Base-by-base conservation (phyloP, 306 rosid genomes). In the Spatholobus suberectus region DNA sequence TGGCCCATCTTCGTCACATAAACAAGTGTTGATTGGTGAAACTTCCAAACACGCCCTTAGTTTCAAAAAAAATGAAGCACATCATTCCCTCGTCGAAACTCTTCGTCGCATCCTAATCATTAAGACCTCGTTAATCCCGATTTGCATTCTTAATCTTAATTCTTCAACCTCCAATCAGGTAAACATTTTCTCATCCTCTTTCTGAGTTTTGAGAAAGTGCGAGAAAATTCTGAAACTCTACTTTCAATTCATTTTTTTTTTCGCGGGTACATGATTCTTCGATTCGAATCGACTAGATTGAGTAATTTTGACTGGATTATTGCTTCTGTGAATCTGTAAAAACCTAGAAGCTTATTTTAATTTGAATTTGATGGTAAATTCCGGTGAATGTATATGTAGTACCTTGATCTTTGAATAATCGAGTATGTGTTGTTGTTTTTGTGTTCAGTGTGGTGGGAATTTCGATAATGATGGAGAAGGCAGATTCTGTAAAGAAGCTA, bases 401-500 rank as follows among this genome's bases (percentile, higher is more conserved):
- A 29, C 40, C 26, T 46, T 75, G 3, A 14, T n/a, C 21, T 11
- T 2, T 70, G 23, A 55, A 52, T 27, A 5, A 38, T 32, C 66
- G 77, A 29, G 67, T 58, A 0, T 40, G 6, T 81, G 34, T 24
- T 40, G 7, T 8, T 20, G 10, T 37, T 35, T 32, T 65, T 4
- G 35, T 72, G 81, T 21, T 27, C 61, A 82, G 89, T 75, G 82
- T 37, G 29, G n/a, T 76, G 71, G 52, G 58, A 70, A n/a, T 61
- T 52, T 70, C 44, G 52, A 82, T 83, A 71, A 90, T 83, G 88
- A 89, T 90, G 97, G 97, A 89, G 91, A 86, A 47, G 85, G 87
- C 88, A 32, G 95, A 91, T 75, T 84, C 89, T 9, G 89, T 79
- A 80, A 94, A 82, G 68, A 93, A 93, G 89, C 84, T 93, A 3